phyloP scores from a whole-genome alignment of 768 basidiomycete genomes.

The Auriscalpium vulgare region DNA sequence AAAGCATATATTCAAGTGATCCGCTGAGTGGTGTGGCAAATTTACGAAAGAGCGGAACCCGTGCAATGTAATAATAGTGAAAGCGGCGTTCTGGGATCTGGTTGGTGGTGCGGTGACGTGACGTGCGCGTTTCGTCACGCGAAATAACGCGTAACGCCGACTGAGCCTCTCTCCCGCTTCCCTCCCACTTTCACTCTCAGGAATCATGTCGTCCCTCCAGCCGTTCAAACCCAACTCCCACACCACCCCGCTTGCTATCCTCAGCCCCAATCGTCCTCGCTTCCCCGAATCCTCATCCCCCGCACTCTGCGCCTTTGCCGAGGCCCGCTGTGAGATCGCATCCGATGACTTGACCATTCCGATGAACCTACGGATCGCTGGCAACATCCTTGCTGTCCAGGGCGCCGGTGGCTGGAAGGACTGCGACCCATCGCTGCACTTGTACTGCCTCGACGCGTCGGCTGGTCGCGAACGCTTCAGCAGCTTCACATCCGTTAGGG shows the following conservation, averaged over 20 bases:
- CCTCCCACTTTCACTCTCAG: neutral
- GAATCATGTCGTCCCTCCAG: neutral
- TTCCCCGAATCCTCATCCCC: neutral
- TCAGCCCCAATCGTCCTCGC: neutral
- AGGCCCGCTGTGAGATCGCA: neutral
- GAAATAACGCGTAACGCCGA: too few relatives aligned
- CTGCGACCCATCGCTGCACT: neutral
- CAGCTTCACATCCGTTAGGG: neutral
- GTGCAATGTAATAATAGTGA: too few relatives aligned
- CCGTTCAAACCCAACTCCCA: neutral
- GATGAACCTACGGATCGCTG: neutral
- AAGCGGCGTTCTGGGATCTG: too few relatives aligned
- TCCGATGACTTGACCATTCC: neutral
- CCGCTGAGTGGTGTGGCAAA: too few relatives aligned
- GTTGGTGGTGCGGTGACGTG: too few relatives aligned
- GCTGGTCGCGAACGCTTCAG: neutral
- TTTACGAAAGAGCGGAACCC: too few relatives aligned
- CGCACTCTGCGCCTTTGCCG: neutral
- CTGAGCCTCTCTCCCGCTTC: too few relatives aligned
- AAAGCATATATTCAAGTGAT: too few relatives aligned
- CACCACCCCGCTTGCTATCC: neutral
- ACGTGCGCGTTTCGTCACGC: too few relatives aligned
- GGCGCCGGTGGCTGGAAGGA: neutral
- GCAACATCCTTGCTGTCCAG: neutral
- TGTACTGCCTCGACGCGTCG: neutral